Base-by-base conservation (phyloP, 495 filamentous ascomycete genomes). In the Hypomontagnella submonticulosa region DNA sequence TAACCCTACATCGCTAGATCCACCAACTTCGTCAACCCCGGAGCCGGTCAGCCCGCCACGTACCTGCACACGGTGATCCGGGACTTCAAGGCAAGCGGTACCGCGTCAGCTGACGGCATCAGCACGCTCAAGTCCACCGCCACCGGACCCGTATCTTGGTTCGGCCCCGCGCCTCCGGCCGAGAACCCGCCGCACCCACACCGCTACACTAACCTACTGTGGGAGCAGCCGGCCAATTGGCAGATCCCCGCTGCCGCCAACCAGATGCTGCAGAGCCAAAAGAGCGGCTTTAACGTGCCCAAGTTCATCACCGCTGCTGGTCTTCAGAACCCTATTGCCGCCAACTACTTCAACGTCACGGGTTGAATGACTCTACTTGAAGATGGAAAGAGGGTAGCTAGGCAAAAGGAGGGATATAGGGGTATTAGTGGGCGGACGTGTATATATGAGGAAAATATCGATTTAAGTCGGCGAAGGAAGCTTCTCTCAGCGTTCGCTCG, bases 51-150 rank as follows among this genome's bases (percentile, higher is more conserved):
- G 15, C 77, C 70, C 20, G 53, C 72, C 16, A 79, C 73, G 1
- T 78, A 79, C 53, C 71, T 82, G 0, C 81, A 83, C 72, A 79
- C 76, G 23, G 66, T 83, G 49, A 74, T 83, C 53, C 65, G 73
- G 5, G 81, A 80, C 64, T 82, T 76, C 74, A 81, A 76, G 48
- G 59, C 78, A 4, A 69, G 62, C 53, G 71, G 71, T 0, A 33
- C 61, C 0, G 61, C 64, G 4, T 64, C 63, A 7, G 69, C 57
- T 7, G 74, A 71, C 51, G 78, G 76, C 4, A 61, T 77, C 0
- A 71, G 69, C 40, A 72, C 74, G 4, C 73, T 83, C 1, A 74
- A 69, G 1, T 75, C 81, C 0, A 71, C 71, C 3, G 57, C 74
- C n/a, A 77, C 67, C 6, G 71, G 73, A 0, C 80, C 80, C 6